A percentile compares a stretch with the other conserved stretches of the same genome.
These are phyloP conservation scores for Epichloe bromicola DNA, from an alignment of 2,329 filamentous ascomycete species.

Conservation along the genomic window DNA sequence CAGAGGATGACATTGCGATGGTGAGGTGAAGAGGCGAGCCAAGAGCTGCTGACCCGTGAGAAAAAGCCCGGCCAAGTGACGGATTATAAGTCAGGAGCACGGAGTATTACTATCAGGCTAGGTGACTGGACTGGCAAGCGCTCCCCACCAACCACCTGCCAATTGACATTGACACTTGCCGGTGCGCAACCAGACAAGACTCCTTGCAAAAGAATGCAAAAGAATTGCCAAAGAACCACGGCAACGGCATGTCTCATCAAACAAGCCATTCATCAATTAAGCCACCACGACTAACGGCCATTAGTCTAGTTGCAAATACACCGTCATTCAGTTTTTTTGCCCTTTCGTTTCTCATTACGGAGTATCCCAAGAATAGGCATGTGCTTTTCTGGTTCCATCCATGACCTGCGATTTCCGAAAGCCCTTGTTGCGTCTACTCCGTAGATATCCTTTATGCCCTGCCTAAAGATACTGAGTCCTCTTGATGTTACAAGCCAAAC, in stretches of 20 bases:
- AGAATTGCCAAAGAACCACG: too few species aligned
- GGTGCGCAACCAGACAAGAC: too few species aligned
- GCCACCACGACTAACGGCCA: background rate
- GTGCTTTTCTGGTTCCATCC: background rate
- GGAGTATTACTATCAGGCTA: too few species aligned
- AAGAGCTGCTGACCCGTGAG: too few species aligned
- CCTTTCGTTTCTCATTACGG: background rate
- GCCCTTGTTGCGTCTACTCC: background rate
- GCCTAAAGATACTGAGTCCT: background rate
- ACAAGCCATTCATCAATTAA: background rate
- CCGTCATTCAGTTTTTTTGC: background rate
- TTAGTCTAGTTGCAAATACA: background rate
- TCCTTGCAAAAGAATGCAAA: too few species aligned
- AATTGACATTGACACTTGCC: too few species aligned
- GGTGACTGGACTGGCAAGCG: too few species aligned
- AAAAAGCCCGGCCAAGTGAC: too few species aligned
- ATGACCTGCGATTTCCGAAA: background rate
- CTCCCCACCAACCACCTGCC: too few species aligned
- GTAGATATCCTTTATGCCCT: background rate
- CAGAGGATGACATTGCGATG: conserved; percentile 20
- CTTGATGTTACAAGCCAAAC: conserved; percentile 1
- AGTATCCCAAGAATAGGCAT: background rate
- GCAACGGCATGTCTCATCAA: too few species aligned
- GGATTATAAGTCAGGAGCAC: too few species aligned
- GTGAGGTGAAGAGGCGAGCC: background rate